A percentile compares a stretch with the other conserved stretches of the same genome.
Evolutionary conservation across 768 basidiomycete genomes (phyloP).

Genomic region (Termitomyces sp.): DNA sequence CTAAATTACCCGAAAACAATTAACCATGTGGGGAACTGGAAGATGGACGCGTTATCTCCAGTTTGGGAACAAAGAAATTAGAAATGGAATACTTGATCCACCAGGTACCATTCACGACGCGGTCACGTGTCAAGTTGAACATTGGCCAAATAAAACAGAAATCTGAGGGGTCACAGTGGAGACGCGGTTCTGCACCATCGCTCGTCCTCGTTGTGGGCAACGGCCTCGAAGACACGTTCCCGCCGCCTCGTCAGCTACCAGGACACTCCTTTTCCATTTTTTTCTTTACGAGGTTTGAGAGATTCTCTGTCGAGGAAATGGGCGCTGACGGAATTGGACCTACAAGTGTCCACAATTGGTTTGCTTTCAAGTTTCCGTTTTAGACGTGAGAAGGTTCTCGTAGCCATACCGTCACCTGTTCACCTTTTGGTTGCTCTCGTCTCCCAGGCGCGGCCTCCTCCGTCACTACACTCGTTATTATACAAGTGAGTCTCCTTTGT

Average conservation of each 20-base stretch:
- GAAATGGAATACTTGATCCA: background rate
- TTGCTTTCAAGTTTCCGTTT: slow-evolving; percentile 27
- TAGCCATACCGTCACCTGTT: slow-evolving; percentile 10
- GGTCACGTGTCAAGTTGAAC: slow-evolving; percentile 52
- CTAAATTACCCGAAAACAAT: background rate
- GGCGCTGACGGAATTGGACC: slow-evolving; percentile 38
- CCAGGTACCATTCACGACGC: slow-evolving; percentile 29
- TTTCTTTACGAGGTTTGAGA: slow-evolving; percentile 18
- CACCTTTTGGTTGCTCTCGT: slow-evolving; percentile 15
- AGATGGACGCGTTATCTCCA: background rate
- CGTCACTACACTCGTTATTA: slow-evolving; percentile 55
- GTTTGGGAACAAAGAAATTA: slow-evolving; percentile 1
- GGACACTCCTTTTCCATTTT: slow-evolving; percentile 18
- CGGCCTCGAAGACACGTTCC: slow-evolving; percentile 8
- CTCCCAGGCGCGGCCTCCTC: slow-evolving; percentile 66
- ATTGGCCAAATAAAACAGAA: slow-evolving; percentile 35
- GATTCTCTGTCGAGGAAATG: slow-evolving; percentile 4
- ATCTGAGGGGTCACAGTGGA: slow-evolving; percentile 17
- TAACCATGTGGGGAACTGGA: background rate
- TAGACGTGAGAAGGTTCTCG: slow-evolving; percentile 33
- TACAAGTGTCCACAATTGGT: slow-evolving; percentile 43
- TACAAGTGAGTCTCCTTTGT: slow-evolving; percentile 34
- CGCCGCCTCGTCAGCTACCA: slow-evolving; percentile 13
- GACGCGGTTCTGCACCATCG: slow-evolving; percentile 22
- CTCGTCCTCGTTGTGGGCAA: slow-evolving; percentile 15